A percentile compares a stretch with the other conserved stretches of the same genome.
phyloP scores from a whole-genome alignment of 345 rosid genomes.

The Psidium friedrichsthalianum region DNA sequence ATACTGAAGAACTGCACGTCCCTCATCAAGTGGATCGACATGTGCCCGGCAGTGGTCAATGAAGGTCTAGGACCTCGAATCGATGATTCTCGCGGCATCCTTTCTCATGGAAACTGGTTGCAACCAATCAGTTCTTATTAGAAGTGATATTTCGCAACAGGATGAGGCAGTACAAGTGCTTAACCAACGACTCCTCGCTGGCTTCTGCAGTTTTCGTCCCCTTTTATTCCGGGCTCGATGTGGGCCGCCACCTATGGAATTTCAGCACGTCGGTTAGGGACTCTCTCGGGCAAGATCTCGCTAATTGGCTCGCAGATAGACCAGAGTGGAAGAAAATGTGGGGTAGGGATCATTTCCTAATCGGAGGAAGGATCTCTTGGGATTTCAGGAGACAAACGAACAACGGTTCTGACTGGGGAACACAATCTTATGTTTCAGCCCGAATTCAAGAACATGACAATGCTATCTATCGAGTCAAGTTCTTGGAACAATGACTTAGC shows the following conservation, averaged over 20 bases:
- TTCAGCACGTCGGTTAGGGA: constrained; percentile 27
- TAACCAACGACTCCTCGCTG: constrained; percentile 32
- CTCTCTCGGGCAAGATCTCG: constrained; percentile 15
- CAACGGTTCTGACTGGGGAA: constrained; percentile 28
- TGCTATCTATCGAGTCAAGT: constrained; percentile 40
- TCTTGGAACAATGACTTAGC: constrained; percentile 36
- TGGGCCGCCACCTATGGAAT: constrained; percentile 40
- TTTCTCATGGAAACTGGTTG: constrained; percentile 14
- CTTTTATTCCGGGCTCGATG: constrained; percentile 38
- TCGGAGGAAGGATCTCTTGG: constrained; percentile 47
- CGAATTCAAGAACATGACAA: constrained; percentile 30
- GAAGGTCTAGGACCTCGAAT: constrained; percentile 36
- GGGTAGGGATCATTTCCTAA: constrained; percentile 52
- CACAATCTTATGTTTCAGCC: constrained; percentile 35
- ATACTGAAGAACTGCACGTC: constrained; percentile 23
- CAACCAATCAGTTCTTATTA: constrained; percentile 45
- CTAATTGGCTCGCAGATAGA: constrained; percentile 18
- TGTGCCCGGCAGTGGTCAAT: constrained; percentile 35
- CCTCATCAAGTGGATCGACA: constrained; percentile 28
- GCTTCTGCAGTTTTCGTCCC: constrained; percentile 52
- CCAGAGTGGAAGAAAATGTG: constrained; percentile 40
- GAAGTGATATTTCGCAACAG: constrained; percentile 42
- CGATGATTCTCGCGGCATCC: constrained; percentile 1
- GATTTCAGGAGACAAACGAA: constrained; percentile 27
- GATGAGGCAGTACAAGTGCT: constrained; percentile 42